Evolutionary conservation across 306 rosid genomes (phyloP).

Genomic region (Casuarina glauca): DNA sequence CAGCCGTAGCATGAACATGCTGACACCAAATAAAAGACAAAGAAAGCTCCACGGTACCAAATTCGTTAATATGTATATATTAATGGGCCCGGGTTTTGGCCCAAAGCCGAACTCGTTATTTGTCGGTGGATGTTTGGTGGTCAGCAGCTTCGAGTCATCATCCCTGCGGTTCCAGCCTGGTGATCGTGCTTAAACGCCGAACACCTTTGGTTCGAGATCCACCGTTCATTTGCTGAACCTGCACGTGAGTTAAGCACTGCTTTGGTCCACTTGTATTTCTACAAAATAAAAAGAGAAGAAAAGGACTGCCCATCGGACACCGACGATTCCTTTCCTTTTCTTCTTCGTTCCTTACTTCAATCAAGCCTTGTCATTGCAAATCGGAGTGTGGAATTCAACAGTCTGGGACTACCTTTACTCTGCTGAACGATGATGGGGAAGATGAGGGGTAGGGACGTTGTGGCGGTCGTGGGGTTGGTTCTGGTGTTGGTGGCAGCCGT

Average conservation of each 20-base stretch:
- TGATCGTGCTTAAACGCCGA: conserved; percentile 22
- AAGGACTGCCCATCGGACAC: conserved; percentile 34
- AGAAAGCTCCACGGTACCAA: too few species aligned
- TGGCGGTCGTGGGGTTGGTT: conserved; percentile 2
- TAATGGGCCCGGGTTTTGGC: neutral
- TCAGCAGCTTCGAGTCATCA: neutral
- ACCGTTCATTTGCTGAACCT: conserved; percentile 15
- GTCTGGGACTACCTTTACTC: too few species aligned
- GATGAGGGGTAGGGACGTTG: neutral
- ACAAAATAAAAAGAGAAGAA: conserved; percentile 2
- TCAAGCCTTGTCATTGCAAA: neutral
- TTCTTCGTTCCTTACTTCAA: neutral
- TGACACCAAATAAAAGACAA: too few species aligned
- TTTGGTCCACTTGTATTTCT: neutral
- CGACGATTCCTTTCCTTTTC: neutral
- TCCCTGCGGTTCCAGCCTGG: conserved; percentile 44
- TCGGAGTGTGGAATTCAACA: neutral
- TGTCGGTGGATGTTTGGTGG: conserved; percentile 37
- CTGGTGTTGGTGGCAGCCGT: conserved; percentile 30
- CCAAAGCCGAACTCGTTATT: neutral
- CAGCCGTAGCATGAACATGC: too few species aligned
- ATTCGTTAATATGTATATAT: neutral
- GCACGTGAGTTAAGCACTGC: conserved; percentile 19
- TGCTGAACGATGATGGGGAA: neutral
- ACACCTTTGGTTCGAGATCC: conserved; percentile 11